Evolutionary conservation across 495 filamentous ascomycete species (phyloP).

Genomic region (Neurospora sp.): DNA sequence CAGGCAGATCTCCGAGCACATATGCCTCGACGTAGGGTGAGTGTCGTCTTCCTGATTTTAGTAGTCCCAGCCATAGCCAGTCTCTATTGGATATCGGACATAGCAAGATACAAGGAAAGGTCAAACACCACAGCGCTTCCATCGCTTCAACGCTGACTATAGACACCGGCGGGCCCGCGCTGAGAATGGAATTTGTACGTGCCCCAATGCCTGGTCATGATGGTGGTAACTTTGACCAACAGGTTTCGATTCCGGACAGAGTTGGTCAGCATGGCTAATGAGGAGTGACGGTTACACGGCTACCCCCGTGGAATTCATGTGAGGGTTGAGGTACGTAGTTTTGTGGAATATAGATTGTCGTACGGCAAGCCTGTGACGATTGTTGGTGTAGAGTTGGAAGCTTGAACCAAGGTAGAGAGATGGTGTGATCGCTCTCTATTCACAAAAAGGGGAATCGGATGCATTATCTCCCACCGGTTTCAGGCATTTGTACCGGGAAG

Average conservation of each 20-base stretch:
- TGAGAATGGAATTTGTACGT: neutral
- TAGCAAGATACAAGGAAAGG: neutral
- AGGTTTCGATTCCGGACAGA: neutral
- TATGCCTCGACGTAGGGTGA: too few species aligned
- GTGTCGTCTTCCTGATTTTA: too few species aligned
- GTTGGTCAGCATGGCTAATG: neutral
- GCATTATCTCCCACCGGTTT: neutral
- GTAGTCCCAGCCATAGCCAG: neutral
- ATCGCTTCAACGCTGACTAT: neutral
- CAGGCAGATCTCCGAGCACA: neutral
- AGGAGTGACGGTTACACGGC: neutral
- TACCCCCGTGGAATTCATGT: neutral
- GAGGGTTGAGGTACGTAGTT: neutral
- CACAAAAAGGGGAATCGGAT: neutral
- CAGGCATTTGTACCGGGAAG: neutral
- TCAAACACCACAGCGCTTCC: neutral
- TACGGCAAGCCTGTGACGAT: neutral
- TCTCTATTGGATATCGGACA: neutral
- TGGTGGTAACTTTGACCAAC: neutral
- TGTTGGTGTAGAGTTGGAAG: neutral
- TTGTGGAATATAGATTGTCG: neutral
- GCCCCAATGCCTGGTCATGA: neutral
- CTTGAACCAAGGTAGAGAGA: neutral
- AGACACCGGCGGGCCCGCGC: neutral
- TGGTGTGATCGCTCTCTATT: neutral